These are phyloP conservation scores for Cicer bijugum DNA, from an alignment of 306 rosid genomes.

Conservation along the genomic window DNA sequence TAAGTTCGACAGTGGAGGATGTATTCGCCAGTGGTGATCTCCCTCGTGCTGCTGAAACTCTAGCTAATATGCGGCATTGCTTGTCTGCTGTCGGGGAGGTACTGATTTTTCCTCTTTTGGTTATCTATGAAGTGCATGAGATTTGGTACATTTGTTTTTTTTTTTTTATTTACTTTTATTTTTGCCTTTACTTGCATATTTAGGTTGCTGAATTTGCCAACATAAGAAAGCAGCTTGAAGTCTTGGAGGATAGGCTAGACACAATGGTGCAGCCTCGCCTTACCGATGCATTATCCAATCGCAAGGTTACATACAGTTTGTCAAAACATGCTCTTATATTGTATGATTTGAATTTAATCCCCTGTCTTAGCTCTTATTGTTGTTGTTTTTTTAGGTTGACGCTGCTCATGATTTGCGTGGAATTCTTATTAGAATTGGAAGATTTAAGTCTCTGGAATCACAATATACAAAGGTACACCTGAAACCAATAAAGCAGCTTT, in stretches of 20 bases:
- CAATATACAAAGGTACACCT: slow-evolving; percentile 92
- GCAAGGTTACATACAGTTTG: slow-evolving; percentile 61
- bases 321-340: slow-evolving; percentile 7
- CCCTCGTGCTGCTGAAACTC: slow-evolving; percentile 91
- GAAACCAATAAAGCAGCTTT: slow-evolving; percentile 84
- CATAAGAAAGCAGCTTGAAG: slow-evolving; percentile 95
- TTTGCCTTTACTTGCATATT: not conserved
- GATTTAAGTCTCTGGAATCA: slow-evolving; percentile 91
- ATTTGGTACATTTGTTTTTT: slow-evolving; percentile 12
- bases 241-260: slow-evolving; percentile 96
- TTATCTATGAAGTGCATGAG: slow-evolving; percentile 8
- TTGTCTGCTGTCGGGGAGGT: slow-evolving; percentile 99
- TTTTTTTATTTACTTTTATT: slow-evolving; percentile 3
- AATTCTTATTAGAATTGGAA: slow-evolving; percentile 94
- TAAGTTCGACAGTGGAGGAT: slow-evolving; percentile 95
- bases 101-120: slow-evolving; percentile 26
- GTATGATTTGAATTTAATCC: slow-evolving; percentile 5
- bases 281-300: slow-evolving; percentile 85
- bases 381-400: slow-evolving; percentile 63
- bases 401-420: slow-evolving; percentile 87
- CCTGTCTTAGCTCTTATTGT: slow-evolving; percentile 34
- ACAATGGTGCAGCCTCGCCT: slow-evolving; percentile 95
- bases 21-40: slow-evolving; percentile 99
- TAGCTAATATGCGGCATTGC: slow-evolving; percentile 98
- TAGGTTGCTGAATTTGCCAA: slow-evolving; percentile 99